phyloP scores from a whole-genome alignment of 1,284 basidiomycete genomes.

The Papiliotrema terrestris region DNA sequence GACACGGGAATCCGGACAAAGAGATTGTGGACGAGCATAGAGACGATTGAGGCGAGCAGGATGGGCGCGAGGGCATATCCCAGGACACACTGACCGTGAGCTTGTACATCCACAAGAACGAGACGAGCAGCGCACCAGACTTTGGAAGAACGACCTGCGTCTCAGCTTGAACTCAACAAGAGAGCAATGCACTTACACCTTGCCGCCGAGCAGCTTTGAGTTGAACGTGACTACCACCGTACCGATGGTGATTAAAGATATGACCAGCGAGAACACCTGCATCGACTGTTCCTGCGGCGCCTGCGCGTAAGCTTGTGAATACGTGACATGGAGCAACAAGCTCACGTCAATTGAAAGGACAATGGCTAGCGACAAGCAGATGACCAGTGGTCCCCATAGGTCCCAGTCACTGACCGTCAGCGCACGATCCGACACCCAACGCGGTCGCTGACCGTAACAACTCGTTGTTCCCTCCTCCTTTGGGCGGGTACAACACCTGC shows the following conservation, averaged over 20 bases:
- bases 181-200: constrained; percentile 63
- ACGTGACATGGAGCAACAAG: background rate
- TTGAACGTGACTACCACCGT: constrained; percentile 86
- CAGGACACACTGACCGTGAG: constrained; percentile 61
- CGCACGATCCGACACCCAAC: background rate
- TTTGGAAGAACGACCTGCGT: constrained; percentile 87
- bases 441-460: constrained; percentile 60
- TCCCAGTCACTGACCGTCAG: constrained; percentile 76
- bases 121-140: constrained; percentile 52
- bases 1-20: constrained; percentile 82
- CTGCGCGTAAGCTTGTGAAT: constrained; percentile 49
- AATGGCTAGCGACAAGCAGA: constrained; percentile 78
- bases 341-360: constrained; percentile 83
- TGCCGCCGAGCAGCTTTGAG: constrained; percentile 90
- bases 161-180: background rate
- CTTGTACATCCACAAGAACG: background rate
- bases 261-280: constrained; percentile 84
- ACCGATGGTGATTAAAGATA: constrained; percentile 84
- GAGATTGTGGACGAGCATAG: constrained; percentile 78
- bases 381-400: constrained; percentile 86
- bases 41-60: constrained; percentile 78
- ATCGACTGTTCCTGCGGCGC: constrained; percentile 78
- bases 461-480: constrained; percentile 65
- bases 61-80: constrained; percentile 88
- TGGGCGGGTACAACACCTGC: constrained; percentile 85